Evolutionary conservation across 2,329 filamentous ascomycete species (phyloP), one percentile per base, ranked within the genome.

Genomic region (Fusarium sp.): DNA sequence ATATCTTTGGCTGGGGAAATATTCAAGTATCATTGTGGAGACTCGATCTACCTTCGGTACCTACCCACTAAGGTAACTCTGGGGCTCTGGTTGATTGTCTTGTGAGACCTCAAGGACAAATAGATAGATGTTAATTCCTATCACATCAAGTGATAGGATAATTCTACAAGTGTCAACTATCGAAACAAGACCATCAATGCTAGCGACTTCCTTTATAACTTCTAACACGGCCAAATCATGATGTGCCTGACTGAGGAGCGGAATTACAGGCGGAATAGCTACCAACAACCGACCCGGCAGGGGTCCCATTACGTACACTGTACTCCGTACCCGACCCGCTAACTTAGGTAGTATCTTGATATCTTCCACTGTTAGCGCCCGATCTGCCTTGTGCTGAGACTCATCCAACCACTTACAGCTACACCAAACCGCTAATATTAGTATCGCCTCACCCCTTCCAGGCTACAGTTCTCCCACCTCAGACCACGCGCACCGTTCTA

Each of bases 11-110:
- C 45, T 57, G 33, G 33, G 19, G 55, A 63, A 60, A 69, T 35
- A 41, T 60, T 55, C 48, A 60, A 37, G 27, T 56, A 41, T 35
- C 31, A 48, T 48, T 60, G 72, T 75, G 72, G 69, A 54, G 61
- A 63, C 72, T 41, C 15, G n/a, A 37, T 35, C 31, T 25, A 51
- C n/a, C 31, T 51, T 51, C 8, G 31, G 21, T 33, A 49, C 12
- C n/a, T 37, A 37, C 31, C 48, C 19, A 37, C 33, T 27, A 35
- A 29, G 44, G 25, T n/a, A n/a, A 49, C 29, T n/a, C 39, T 41
- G 41, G 31, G 19, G 18, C 54, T 44, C 44, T 52, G 56, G 41
- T 38, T 37, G 41, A 51, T 64, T 39, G 60, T 38, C 18, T 29
- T 31, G 37, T 19, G 25, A 31, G 23, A 37, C 10, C 21, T 14